Evolutionary conservation across 495 filamentous ascomycete genomes (phyloP), one percentile per base, ranked within the genome.

Genomic region (Cryomyces antarcticus): DNA sequence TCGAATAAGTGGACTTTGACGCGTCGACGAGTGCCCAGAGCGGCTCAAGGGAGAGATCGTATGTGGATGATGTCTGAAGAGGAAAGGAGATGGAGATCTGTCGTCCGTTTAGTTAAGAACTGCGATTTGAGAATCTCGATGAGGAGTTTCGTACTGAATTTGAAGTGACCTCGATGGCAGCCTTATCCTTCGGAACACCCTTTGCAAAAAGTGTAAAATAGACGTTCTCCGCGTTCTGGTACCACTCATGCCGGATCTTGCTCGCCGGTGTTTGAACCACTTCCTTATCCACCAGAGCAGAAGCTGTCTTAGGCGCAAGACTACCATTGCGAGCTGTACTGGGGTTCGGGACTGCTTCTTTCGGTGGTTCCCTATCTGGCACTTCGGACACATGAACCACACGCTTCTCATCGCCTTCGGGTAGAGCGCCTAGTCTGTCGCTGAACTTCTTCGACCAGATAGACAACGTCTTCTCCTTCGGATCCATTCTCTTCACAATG

Each of bases 191-290:
- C 4, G 72, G 67, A 0, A 85, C 67, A 9, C 77, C 77, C 55
- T 83, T 86, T 3, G 74, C 77, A 41, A 82, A 73, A 6, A 88
- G 62, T 0, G 75, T 75, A 43, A 86, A 68, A 11, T 75, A 71
- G 28, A 86, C 74, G 11, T 63, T 69, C 4, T 74, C 69, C 5
- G 54, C 51, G 3, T 73, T 80, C 52, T 88, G 82, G 61, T 82
- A 86, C 78, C 79, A 86, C 42, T 87, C 82, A 50, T 85, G 71
- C 7, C 80, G 69, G 46, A 85, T 73, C 57, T 82, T 82, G 52
- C 65, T 61, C 9, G 63, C 61, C 0, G 71, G 65, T 13, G 73
- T 75, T 37, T 62, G 64, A 4, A 57, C 58, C 9, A 53, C 55
- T 37, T 51, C 49, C 12, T 49, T 10, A 1, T 24, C 17, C 17